Percentiles rank a stretch among this genome's conserved stretches.
Evolutionary conservation across 176 grass and related monocot genomes (phyloP).

Genomic region (Avena sativa): DNA sequence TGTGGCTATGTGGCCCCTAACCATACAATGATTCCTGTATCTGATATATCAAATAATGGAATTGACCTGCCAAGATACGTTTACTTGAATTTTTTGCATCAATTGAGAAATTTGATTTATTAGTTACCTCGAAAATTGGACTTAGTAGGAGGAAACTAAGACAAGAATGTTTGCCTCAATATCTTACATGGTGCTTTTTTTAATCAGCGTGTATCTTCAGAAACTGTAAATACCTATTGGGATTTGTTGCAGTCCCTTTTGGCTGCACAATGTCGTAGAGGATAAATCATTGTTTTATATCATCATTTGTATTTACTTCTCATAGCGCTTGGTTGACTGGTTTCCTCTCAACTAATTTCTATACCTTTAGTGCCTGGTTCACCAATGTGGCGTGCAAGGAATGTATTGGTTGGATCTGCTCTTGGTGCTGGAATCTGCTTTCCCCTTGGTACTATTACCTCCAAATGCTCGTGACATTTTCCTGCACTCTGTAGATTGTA

Average conservation of each 20-base stretch:
- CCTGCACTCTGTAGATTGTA: neutral
- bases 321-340: neutral
- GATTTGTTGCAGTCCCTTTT: neutral
- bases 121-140: neutral
- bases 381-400: conserved; percentile 81
- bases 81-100: conserved; percentile 4
- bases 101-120: conserved; percentile 1
- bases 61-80: neutral
- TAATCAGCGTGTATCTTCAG: neutral
- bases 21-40: neutral
- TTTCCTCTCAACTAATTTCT: conserved; percentile 21
- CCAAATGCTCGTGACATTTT: neutral
- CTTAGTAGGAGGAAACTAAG: neutral
- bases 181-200: neutral
- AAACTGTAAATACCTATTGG: conserved; percentile 2
- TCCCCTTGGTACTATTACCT: conserved; percentile 70
- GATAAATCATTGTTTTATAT: neutral
- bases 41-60: neutral
- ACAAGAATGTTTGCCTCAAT: conserved; percentile 15
- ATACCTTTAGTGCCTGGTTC: conserved; percentile 80
- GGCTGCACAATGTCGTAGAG: neutral
- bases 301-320: conserved; percentile 21
- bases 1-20: neutral
- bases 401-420: conserved; percentile 79
- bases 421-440: conserved; percentile 92